These are phyloP conservation scores for Hypoxylon sp. DNA, from an alignment of 2,329 filamentous ascomycete genomes.

Conservation along the genomic window DNA sequence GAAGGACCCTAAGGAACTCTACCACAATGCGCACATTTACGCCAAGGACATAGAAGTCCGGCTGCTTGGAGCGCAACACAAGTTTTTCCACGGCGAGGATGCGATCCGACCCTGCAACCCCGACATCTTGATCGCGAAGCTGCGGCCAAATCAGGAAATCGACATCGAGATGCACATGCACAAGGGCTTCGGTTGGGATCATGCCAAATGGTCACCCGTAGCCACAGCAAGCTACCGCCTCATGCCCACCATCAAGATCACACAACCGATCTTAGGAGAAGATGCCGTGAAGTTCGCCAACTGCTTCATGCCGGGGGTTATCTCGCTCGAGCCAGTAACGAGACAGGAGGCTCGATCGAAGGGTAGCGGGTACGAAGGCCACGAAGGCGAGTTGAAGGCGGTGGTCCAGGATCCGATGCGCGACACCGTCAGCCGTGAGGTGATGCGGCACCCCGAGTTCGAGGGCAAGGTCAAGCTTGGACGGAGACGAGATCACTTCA, in stretches of 20 bases:
- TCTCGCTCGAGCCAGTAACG: constrained; percentile 82
- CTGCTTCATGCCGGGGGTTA: constrained; percentile 92
- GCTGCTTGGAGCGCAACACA: constrained; percentile 79
- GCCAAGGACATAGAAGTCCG: constrained; percentile 82
- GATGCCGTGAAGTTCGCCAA: constrained; percentile 91
- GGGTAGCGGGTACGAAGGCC: constrained; percentile 78
- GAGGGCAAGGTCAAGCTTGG: constrained; percentile 95
- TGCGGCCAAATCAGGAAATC: constrained; percentile 91
- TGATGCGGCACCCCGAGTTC: constrained; percentile 91
- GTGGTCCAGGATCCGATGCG: constrained; percentile 91
- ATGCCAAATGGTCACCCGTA: constrained; percentile 97
- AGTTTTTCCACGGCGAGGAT: constrained; percentile 77
- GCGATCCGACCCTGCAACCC: constrained; percentile 86
- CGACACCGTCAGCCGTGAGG: constrained; percentile 95
- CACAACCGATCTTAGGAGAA: constrained; percentile 83
- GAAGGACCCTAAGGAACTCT: constrained; percentile 86
- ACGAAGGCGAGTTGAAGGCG: constrained; percentile 86
- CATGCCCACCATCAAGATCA: constrained; percentile 88
- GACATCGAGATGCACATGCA: constrained; percentile 92
- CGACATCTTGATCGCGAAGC: constrained; percentile 93
- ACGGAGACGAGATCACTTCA: constrained; percentile 93
- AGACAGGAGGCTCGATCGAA: constrained; percentile 72
- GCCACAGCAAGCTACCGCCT: constrained; percentile 95
- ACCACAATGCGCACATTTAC: constrained; percentile 88
- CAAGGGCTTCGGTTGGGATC: constrained; percentile 93